Conservation (phyloP, 2,329 filamentous ascomycete species). For the Mycogone perniciosa region DNA sequence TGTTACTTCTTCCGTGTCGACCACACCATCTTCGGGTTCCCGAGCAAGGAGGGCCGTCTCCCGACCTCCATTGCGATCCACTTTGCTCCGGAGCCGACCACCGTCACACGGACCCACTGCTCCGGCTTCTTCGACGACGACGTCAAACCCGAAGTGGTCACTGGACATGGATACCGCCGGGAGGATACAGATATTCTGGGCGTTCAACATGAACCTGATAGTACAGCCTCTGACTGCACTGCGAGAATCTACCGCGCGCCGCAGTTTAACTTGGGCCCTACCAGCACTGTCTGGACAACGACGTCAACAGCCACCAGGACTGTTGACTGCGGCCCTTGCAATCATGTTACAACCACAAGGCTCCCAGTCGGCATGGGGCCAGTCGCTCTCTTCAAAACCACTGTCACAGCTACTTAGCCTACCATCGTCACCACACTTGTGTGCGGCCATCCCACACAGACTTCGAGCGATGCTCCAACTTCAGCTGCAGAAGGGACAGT, state of each 20-base stretch:
- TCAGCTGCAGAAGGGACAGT: not conserved
- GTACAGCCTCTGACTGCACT: conserved; percentile 10
- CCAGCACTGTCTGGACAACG: conserved; percentile 20
- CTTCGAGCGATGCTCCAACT: not conserved
- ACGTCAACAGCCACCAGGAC: conserved; percentile 19
- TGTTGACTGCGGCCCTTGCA: conserved; percentile 24
- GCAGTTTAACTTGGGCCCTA: conserved; percentile 17
- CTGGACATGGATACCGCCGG: too few relatives aligned
- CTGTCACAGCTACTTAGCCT: conserved; percentile 15
- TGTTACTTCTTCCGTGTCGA: not conserved
- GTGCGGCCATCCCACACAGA: conserved; percentile 8
- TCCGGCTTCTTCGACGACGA: not conserved
- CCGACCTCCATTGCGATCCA: not conserved
- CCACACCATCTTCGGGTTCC: not conserved
- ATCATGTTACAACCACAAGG: conserved; percentile 1
- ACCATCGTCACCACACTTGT: conserved; percentile 10
- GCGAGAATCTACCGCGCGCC: conserved; percentile 5
- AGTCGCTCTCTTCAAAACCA: conserved; percentile 18
- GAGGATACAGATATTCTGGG: not conserved
- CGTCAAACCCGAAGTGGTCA: not conserved
- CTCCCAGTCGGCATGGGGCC: conserved; percentile 16
- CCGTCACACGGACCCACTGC: not conserved
- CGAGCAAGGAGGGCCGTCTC: not conserved
- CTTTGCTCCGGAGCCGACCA: not conserved
- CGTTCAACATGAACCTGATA: not conserved